Base-by-base conservation (phyloP, 306 rosid genomes). In the Astragalus glycyphyllos region DNA sequence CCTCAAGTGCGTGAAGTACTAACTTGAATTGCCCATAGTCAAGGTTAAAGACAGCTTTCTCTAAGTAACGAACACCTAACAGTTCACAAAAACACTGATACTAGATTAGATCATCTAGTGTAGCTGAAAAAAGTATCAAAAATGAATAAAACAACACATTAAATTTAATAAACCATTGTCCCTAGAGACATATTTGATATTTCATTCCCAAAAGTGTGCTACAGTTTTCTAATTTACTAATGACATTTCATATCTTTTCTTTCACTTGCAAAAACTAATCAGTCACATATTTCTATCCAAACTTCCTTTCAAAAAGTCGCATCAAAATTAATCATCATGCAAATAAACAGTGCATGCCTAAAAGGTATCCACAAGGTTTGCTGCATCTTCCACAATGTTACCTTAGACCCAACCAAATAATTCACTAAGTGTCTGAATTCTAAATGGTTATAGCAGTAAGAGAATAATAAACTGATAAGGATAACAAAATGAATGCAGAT, bases 1-100 rank as follows among this genome's bases (percentile, higher is more conserved):
- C 99, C 77, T 82, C 90, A 29, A 95, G 99, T 42, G 99, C 99
- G 78, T 89, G 99, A 77, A 95, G 93, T 49, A 95, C 99, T 85
- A 95, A 70, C 79, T 91, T 95, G 85, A 91, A 81, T 83, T 91
- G 97, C 45, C 97, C 97, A 51, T 89, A 95, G 86, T 95, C 99
- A 63, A 95, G 73, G 80, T 82, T 95, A 72, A 95, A 89, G 40
- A 95, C 95, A 5, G 99, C 99, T 81, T 95, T 95, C 92, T 95
- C 99, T 89, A 95, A 84, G 78, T 95, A 95, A 20, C 99, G 89
- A 44, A 95, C 99, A 32, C 99, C 99, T 95, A 58, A 75, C 44
- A 44, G 50, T 70, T 49, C 51, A 70, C 75, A 76, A 50, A 55
- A 81, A 66, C 67, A 38, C 47, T 41, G 29, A 58, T 10, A 54